A percentile compares a stretch with the other conserved stretches of the same genome.
Conservation (phyloP, 139 green algal genomes). For the Chlamydomonas sp. region DNA sequence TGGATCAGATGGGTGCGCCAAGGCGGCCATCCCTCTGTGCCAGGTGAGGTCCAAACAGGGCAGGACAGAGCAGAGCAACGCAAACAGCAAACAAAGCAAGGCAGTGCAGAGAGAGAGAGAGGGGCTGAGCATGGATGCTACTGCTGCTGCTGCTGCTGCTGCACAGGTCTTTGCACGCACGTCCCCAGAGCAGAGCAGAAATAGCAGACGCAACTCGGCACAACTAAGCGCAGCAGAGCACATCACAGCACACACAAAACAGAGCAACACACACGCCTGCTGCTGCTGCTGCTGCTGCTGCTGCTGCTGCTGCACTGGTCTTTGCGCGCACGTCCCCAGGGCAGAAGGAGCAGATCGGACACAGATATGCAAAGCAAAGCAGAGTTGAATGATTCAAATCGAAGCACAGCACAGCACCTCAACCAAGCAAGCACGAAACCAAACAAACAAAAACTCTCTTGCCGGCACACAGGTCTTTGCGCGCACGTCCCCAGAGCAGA, state of each 20-base stretch:
- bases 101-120: too few relatives aligned
- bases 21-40: conserved; percentile 54
- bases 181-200: not conserved
- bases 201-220: not conserved
- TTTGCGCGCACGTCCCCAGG: not conserved
- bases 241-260: too few relatives aligned
- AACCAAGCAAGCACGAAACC: too few relatives aligned
- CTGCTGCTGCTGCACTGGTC: not conserved
- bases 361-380: not conserved
- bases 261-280: too few relatives aligned
- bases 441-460: too few relatives aligned
- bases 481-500: conserved; percentile 87
- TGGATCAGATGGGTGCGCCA: conserved; percentile 27
- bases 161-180: not conserved
- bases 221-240: too few relatives aligned
- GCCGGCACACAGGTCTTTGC: conserved; percentile 69
- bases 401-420: too few relatives aligned
- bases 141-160: not conserved
- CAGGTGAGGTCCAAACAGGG: too few relatives aligned
- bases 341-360: not conserved
- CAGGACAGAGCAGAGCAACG: too few relatives aligned
- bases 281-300: conserved; percentile 4
- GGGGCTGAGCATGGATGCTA: too few relatives aligned
- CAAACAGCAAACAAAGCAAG: too few relatives aligned
- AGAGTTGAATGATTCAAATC: not conserved